A percentile compares a stretch with the other conserved stretches of the same genome.
These are phyloP conservation scores for Citrullus amarus DNA, from an alignment of 306 rosid species.

Conservation along the genomic window DNA sequence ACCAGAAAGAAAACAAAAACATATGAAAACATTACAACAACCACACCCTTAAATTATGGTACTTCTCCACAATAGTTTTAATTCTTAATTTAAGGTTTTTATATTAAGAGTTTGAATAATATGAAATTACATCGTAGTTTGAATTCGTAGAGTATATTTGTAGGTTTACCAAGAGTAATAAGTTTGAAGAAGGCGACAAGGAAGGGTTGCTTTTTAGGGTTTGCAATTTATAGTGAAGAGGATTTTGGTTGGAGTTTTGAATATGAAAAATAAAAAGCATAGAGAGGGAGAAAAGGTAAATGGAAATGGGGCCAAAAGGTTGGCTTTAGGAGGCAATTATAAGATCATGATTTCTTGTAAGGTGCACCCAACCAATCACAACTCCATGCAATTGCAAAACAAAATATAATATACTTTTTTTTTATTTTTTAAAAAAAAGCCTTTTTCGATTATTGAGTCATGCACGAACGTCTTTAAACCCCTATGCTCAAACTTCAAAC, in stretches of 20 bases:
- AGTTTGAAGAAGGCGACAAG: neutral
- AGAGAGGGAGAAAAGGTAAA: conserved; percentile 21
- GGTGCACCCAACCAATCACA: conserved; percentile 54
- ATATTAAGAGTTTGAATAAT: no score
- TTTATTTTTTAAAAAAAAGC: neutral
- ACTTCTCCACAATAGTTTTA: no score
- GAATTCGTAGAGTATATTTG: no score
- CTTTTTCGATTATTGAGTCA: conserved; percentile 44
- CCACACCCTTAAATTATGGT: no score
- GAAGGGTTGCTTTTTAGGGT: neutral
- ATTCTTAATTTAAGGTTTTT: no score
- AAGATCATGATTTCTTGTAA: conserved; percentile 64
- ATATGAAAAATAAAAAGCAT: conserved; percentile 42
- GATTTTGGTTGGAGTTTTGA: neutral
- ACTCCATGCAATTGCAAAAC: conserved; percentile 38
- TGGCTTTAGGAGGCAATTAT: conserved; percentile 28
- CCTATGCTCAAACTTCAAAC: neutral
- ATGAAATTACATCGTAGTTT: no score
- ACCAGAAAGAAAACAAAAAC: neutral
- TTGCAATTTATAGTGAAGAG: neutral
- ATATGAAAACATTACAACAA: neutral
- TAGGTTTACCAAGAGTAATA: no score
- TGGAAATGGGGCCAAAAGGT: conserved; percentile 1
- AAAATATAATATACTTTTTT: neutral
- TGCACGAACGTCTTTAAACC: conserved; percentile 41